phyloP scores from a whole-genome alignment of 768 basidiomycete genomes.

The Amanita phalloides region DNA sequence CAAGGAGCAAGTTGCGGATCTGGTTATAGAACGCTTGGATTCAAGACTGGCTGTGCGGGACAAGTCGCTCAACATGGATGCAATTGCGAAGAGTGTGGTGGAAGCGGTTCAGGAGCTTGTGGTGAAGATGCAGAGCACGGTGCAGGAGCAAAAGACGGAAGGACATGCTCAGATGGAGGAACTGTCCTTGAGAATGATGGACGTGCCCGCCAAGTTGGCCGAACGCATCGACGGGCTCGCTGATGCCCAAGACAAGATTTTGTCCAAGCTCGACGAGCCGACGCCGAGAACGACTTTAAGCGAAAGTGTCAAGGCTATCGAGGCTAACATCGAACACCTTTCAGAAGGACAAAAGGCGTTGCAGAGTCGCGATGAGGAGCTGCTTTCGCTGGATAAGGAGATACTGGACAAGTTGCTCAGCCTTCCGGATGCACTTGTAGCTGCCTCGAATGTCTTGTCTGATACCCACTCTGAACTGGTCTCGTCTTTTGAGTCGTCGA shows the following conservation, averaged over 20 bases:
- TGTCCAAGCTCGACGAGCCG: conserved; percentile 18
- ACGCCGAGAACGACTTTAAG: conserved; percentile 22
- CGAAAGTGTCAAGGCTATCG: conserved; percentile 31
- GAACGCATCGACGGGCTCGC: conserved; percentile 1
- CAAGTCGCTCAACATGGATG: conserved; percentile 54
- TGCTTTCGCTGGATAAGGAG: conserved; percentile 39
- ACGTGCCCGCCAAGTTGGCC: conserved; percentile 4
- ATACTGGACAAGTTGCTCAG: conserved; percentile 40
- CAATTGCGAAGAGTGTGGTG: conserved; percentile 43
- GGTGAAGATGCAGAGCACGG: conserved; percentile 6
- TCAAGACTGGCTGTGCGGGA: conserved; percentile 73
- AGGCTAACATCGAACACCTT: conserved; percentile 29
- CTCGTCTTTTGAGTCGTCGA: conserved; percentile 41
- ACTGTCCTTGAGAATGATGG: not conserved
- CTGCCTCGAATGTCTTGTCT: conserved; percentile 45
- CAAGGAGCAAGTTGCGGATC: conserved; percentile 82
- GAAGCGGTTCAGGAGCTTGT: conserved; percentile 27
- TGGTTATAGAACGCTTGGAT: conserved; percentile 79
- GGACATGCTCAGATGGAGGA: not conserved
- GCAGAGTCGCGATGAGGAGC: conserved; percentile 34
- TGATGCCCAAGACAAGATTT: conserved; percentile 21
- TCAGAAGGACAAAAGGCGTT: conserved; percentile 39
- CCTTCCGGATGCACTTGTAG: conserved; percentile 49
- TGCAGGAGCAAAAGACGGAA: not conserved
- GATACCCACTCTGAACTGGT: conserved; percentile 52